These are phyloP conservation scores for Tricholoma terreum DNA, from an alignment of 768 basidiomycete species.

Conservation along the genomic window DNA sequence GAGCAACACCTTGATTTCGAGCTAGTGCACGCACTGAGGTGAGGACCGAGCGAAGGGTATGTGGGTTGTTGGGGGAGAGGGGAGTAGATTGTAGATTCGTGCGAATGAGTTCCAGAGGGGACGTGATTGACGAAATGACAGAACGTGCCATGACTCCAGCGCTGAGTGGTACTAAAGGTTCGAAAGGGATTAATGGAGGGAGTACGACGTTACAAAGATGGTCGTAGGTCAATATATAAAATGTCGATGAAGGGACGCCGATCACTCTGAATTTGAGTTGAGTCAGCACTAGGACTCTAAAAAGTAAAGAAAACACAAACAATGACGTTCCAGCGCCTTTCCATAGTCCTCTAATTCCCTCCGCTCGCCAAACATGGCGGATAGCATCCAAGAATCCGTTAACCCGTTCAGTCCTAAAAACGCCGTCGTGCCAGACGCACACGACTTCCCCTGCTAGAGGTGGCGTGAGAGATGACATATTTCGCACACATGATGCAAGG, in stretches of 20 bases:
- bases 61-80: conserved; percentile 60
- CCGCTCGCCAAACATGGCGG: conserved; percentile 71
- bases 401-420: conserved; percentile 68
- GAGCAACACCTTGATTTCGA: conserved; percentile 61
- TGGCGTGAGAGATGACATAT: conserved; percentile 72
- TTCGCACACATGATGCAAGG: conserved; percentile 57
- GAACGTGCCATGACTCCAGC: conserved; percentile 85
- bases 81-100: conserved; percentile 93
- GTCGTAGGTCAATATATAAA: conserved; percentile 96
- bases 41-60: conserved; percentile 76
- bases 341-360: conserved; percentile 88
- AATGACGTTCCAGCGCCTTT: conserved; percentile 91
- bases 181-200: conserved; percentile 55
- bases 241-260: conserved; percentile 86
- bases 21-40: conserved; percentile 58
- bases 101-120: conserved; percentile 89
- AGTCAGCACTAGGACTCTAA: conserved; percentile 6
- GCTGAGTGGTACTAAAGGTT: conserved; percentile 60
- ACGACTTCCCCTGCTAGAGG: conserved; percentile 62
- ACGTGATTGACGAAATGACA: conserved; percentile 70
- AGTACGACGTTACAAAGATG: conserved; percentile 66
- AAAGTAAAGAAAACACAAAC: conserved; percentile 44
- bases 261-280: conserved; percentile 57
- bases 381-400: conserved; percentile 87
- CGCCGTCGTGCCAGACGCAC: conserved; percentile 75